Evolutionary conservation across 306 rosid genomes (phyloP).

Genomic region (Lupinus albus): DNA sequence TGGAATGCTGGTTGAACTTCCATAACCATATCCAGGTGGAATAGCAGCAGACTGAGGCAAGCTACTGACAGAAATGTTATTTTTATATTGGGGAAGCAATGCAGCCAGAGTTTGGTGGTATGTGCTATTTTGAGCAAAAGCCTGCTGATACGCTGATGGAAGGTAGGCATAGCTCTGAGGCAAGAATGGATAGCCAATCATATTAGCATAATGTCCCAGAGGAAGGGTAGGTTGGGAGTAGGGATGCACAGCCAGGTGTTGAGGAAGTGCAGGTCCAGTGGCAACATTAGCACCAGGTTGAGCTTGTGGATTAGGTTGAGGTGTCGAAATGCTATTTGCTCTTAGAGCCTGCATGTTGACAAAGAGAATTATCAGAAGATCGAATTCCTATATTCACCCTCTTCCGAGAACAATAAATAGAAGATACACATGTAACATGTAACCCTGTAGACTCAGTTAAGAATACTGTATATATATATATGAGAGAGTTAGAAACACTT

Average conservation of each 20-base stretch:
- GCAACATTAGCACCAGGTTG: constrained; percentile 71
- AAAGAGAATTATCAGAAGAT: constrained; percentile 24
- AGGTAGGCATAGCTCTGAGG: constrained; percentile 96
- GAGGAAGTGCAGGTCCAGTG: constrained; percentile 90
- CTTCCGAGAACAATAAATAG: constrained; percentile 8
- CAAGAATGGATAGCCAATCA: constrained; percentile 94
- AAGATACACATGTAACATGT: background rate
- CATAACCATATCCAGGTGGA: constrained; percentile 91
- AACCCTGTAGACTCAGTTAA: constrained; percentile 25
- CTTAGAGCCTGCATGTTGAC: constrained; percentile 68
- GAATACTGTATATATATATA: background rate
- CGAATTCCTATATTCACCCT: constrained; percentile 24
- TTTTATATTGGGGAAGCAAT: constrained; percentile 92
- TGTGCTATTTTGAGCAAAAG: constrained; percentile 89
- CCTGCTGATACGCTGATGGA: constrained; percentile 97
- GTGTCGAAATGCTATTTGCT: constrained; percentile 62
- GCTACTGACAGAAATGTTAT: constrained; percentile 90
- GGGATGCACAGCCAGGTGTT: constrained; percentile 93
- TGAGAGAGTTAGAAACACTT: too few relatives aligned
- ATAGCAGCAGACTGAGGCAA: constrained; percentile 91
- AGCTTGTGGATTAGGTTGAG: constrained; percentile 74
- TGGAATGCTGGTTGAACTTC: constrained; percentile 82
- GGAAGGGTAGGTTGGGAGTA: constrained; percentile 93
- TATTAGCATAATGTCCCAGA: constrained; percentile 86
- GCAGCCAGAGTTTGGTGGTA: constrained; percentile 97